Evolutionary conservation across 2,329 filamentous ascomycete species (phyloP).

Genomic region (Pyrenochaeta sp.): DNA sequence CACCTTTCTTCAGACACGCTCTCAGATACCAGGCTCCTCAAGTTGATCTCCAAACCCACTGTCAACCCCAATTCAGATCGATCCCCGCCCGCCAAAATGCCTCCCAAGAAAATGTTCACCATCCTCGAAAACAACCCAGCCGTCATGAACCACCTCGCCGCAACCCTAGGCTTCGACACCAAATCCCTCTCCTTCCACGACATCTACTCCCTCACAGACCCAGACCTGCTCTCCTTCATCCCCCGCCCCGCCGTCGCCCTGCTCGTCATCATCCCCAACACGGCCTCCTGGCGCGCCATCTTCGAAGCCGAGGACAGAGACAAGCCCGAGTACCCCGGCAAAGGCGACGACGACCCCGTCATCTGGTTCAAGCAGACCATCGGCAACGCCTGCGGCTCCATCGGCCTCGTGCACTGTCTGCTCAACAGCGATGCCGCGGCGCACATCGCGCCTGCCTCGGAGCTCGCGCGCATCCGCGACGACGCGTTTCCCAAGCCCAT

Average conservation of each 20-base stretch:
- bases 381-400: slow-evolving; percentile 65
- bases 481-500: slow-evolving; percentile 55
- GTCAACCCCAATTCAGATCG: neutral
- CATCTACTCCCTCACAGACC: slow-evolving; percentile 61
- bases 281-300: slow-evolving; percentile 45
- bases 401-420: slow-evolving; percentile 63
- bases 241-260: slow-evolving; percentile 63
- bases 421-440: slow-evolving; percentile 57
- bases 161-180: slow-evolving; percentile 57
- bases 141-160: slow-evolving; percentile 60
- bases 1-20: no score
- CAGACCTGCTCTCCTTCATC: slow-evolving; percentile 57
- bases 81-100: slow-evolving; percentile 16
- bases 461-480: slow-evolving; percentile 55
- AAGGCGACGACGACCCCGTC: slow-evolving; percentile 59
- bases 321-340: slow-evolving; percentile 54
- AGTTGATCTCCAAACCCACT: neutral
- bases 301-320: slow-evolving; percentile 53
- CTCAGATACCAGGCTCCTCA: no score
- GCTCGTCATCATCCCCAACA: slow-evolving; percentile 60
- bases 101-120: slow-evolving; percentile 38
- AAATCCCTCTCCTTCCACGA: slow-evolving; percentile 60
- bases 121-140: slow-evolving; percentile 62
- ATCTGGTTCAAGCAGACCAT: slow-evolving; percentile 68
- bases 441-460: slow-evolving; percentile 53